phyloP scores from a whole-genome alignment of 177 flowering plant genomes.

The Tripterygium wilfordii region DNA sequence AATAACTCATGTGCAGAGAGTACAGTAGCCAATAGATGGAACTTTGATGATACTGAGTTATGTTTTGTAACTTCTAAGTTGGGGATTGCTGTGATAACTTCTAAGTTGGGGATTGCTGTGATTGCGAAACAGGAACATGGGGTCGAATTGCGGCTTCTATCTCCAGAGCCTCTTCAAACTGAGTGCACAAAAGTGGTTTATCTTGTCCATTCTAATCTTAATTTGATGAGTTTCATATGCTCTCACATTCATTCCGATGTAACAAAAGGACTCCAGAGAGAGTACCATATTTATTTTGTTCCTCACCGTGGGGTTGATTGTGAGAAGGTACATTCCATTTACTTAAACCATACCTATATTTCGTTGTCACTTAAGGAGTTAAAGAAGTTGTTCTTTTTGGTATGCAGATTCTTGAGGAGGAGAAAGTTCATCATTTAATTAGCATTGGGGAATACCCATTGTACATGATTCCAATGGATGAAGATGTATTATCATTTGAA shows the following conservation, averaged over 20 bases:
- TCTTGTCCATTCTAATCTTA: constrained; percentile 60
- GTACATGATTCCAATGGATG: constrained; percentile 77
- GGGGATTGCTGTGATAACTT: background rate
- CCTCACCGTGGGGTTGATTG: constrained; percentile 87
- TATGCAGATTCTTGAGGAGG: constrained; percentile 83
- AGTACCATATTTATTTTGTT: constrained; percentile 79
- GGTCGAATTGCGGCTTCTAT: constrained; percentile 67
- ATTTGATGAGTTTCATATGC: constrained; percentile 60
- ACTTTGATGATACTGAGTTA: too few species aligned
- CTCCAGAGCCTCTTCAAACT: constrained; percentile 67
- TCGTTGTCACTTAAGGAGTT: too few species aligned
- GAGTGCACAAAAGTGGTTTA: constrained; percentile 74
- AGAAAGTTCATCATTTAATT: constrained; percentile 72
- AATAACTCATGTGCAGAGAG: too few species aligned
- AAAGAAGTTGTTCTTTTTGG: constrained; percentile 2
- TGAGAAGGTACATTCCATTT: constrained; percentile 59
- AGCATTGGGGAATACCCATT: constrained; percentile 89
- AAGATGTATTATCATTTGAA: constrained; percentile 93
- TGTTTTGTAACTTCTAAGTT: too few species aligned
- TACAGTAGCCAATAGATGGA: background rate
- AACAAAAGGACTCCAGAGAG: constrained; percentile 76
- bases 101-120: background rate
- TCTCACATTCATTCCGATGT: constrained; percentile 58
- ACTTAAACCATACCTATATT: background rate
- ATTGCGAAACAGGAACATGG: constrained; percentile 59